phyloP scores from a whole-genome alignment of 2,329 filamentous ascomycete species.

The Didymella arachidicola region DNA sequence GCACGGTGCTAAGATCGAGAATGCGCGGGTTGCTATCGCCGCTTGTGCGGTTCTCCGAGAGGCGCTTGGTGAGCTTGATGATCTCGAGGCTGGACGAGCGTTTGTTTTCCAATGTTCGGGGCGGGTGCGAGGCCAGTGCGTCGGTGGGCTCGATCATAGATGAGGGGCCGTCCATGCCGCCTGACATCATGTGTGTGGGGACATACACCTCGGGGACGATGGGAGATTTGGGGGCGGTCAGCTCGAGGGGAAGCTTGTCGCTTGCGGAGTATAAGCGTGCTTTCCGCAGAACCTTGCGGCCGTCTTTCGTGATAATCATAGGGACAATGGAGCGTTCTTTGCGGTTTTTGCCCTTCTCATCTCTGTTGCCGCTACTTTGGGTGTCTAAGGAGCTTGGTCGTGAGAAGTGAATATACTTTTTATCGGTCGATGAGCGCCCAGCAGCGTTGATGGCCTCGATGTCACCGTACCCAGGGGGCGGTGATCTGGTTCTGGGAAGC shows the following conservation, averaged over 20 bases:
- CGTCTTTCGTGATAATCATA: slow-evolving; percentile 18
- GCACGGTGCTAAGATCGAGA: slow-evolving; percentile 25
- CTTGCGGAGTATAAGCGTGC: not conserved
- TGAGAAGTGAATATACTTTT: slow-evolving; percentile 18
- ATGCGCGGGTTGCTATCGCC: slow-evolving; percentile 18
- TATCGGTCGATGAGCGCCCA: slow-evolving; percentile 10
- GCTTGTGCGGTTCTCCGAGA: slow-evolving; percentile 14
- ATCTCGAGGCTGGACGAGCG: slow-evolving; percentile 30
- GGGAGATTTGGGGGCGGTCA: not conserved
- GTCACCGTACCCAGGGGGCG: slow-evolving; percentile 14
- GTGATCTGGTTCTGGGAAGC: slow-evolving; percentile 8
- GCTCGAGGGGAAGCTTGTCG: not conserved
- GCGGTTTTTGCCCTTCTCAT: slow-evolving; percentile 1
- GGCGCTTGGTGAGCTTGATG: slow-evolving; percentile 22
- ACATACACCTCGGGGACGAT: not conserved
- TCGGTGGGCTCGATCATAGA: slow-evolving; percentile 16
- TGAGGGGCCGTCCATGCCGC: slow-evolving; percentile 5
- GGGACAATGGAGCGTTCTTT: slow-evolving; percentile 8
- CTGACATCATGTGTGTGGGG: slow-evolving; percentile 17
- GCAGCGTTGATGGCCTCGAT: slow-evolving; percentile 12
- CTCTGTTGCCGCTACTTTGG: not conserved
- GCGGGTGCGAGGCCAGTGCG: slow-evolving; percentile 2
- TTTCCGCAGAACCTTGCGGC: slow-evolving; percentile 16
- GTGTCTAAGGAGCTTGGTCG: slow-evolving; percentile 6
- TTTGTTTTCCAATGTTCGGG: not conserved